Evolutionary conservation across 2,329 filamentous ascomycete species (phyloP).

Genomic region (Pestalotiopsis sp.): DNA sequence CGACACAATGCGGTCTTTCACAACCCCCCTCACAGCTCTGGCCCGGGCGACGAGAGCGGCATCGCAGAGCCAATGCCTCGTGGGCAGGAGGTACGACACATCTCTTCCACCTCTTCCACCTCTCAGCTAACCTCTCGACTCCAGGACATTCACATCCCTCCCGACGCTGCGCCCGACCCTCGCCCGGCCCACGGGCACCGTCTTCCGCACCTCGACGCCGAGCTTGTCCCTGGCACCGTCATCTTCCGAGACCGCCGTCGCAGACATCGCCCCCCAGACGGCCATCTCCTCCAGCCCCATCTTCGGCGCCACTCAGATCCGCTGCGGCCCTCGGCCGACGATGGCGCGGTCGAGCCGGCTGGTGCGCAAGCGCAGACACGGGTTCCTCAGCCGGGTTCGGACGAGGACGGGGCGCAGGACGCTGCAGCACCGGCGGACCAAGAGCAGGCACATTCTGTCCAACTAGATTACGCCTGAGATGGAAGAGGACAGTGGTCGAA

Average conservation of each 20-base stretch:
- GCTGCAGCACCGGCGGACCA: conserved; percentile 52
- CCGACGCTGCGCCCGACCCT: conserved; percentile 44
- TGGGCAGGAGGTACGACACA: conserved; percentile 4
- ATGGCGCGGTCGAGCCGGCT: conserved; percentile 58
- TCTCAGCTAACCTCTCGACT: not conserved
- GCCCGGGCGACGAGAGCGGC: conserved; percentile 7
- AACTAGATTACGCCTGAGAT: conserved; percentile 23
- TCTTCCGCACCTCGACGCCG: conserved; percentile 26
- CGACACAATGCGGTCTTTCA: conserved; percentile 5
- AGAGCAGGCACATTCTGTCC: conserved; percentile 52
- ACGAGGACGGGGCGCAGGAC: conserved; percentile 56
- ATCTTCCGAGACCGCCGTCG: conserved; percentile 13
- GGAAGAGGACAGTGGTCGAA: not conserved
- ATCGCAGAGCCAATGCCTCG: not conserved
- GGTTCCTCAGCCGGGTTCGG: conserved; percentile 55
- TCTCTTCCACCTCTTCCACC: not conserved
- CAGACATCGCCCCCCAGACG: conserved; percentile 39
- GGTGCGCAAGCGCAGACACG: conserved; percentile 61
- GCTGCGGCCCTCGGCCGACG: conserved; percentile 61
- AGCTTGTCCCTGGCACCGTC: conserved; percentile 23
- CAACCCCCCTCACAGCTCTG: conserved; percentile 7
- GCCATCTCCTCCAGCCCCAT: conserved; percentile 57
- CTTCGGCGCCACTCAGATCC: conserved; percentile 52
- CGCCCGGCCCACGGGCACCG: conserved; percentile 15
- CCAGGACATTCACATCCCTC: conserved; percentile 52